These are phyloP conservation scores for Epichloe baconii DNA, from an alignment of 2,329 filamentous ascomycete species.

Conservation along the genomic window DNA sequence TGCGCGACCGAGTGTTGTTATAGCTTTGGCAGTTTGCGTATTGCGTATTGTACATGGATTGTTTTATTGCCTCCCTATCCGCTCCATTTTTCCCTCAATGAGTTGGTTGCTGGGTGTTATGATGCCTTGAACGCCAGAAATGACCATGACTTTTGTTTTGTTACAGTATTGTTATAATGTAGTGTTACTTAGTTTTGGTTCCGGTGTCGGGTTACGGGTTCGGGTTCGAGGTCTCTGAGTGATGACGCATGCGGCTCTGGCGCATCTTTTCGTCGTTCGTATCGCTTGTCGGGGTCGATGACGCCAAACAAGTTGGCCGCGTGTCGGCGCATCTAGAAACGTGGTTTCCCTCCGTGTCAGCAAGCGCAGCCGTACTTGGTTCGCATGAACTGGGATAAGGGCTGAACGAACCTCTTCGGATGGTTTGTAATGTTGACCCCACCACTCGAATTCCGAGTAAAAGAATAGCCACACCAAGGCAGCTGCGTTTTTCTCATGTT, in stretches of 20 bases:
- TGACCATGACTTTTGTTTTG: neutral
- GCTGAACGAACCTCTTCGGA: conserved; percentile 23
- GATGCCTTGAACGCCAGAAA: neutral
- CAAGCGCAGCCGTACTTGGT: neutral
- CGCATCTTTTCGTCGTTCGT: conserved; percentile 27
- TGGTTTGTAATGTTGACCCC: conserved; percentile 28
- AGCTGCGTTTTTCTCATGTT: conserved; percentile 11
- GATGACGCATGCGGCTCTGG: conserved; percentile 16
- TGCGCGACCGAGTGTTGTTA: neutral
- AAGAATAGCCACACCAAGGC: conserved; percentile 26
- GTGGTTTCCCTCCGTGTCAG: neutral
- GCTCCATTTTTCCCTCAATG: neutral
- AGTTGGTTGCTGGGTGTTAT: neutral
- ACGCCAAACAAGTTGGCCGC: conserved; percentile 26
- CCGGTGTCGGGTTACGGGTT: conserved; percentile 15
- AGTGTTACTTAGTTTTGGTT: neutral
- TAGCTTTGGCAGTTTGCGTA: neutral
- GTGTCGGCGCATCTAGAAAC: conserved; percentile 22
- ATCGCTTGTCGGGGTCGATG: conserved; percentile 28
- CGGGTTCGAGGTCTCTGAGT: conserved; percentile 14
- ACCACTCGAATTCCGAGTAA: conserved; percentile 31
- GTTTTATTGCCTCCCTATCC: neutral
- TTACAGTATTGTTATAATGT: neutral
- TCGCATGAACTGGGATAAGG: neutral
- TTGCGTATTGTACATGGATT: neutral